phyloP scores from a whole-genome alignment of 768 basidiomycete species.

The Daedaleopsis sinensis region DNA sequence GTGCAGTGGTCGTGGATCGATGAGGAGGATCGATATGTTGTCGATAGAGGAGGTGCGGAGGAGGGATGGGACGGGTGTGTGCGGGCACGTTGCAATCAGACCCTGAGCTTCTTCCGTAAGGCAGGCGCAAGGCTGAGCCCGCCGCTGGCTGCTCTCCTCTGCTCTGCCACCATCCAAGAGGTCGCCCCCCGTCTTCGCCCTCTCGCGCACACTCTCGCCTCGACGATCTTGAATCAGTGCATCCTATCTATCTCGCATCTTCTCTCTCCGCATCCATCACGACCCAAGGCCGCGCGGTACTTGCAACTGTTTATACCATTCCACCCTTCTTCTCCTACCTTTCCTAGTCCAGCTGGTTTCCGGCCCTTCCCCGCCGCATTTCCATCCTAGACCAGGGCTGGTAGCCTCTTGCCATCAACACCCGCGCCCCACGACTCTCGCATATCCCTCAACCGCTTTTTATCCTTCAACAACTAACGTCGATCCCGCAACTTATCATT shows the following conservation, averaged over 20 bases:
- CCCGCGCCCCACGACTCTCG: conserved; percentile 33
- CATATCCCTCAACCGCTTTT: conserved; percentile 23
- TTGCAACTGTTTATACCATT: conserved; percentile 56
- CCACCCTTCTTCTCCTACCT: conserved; percentile 21
- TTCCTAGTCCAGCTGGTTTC: conserved; percentile 26
- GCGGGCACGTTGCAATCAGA: conserved; percentile 81
- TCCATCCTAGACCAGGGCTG: conserved; percentile 17
- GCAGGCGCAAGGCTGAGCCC: conserved; percentile 55
- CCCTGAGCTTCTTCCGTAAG: conserved; percentile 48
- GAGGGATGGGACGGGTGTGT: conserved; percentile 9
- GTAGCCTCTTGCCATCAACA: conserved; percentile 40
- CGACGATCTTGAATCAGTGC: conserved; percentile 11
- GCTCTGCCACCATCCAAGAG: conserved; percentile 23
- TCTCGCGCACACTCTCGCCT: conserved; percentile 20
- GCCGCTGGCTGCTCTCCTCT: conserved; percentile 61
- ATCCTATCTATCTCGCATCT: conserved; percentile 40
- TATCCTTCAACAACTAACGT: conserved; percentile 45
- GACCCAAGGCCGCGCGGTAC: conserved; percentile 54
- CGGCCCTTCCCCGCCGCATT: conserved; percentile 15
- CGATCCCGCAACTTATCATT: conserved; percentile 51
- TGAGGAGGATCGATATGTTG: conserved; percentile 14
- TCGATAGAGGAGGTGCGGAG: conserved; percentile 28
- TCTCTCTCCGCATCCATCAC: conserved; percentile 43
- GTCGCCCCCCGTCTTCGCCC: conserved; percentile 15
- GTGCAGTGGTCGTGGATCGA: conserved; percentile 3